Conservation (phyloP, 2,329 filamentous ascomycete species). For the Raffaelea ambrosiae region DNA sequence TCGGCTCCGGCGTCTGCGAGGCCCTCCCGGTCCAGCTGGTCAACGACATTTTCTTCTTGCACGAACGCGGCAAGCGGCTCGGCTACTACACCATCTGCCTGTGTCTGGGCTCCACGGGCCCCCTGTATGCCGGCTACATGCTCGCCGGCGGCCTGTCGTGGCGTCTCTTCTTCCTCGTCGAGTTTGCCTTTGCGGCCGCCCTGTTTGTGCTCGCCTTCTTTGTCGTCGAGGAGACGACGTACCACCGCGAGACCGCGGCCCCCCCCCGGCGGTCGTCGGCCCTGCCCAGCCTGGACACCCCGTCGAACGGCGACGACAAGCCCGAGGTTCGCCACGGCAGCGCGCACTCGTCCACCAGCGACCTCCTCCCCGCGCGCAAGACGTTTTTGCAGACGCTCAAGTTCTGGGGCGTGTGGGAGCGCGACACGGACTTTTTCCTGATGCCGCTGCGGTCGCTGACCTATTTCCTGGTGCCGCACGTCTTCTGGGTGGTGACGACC, state of each 20-base stretch:
- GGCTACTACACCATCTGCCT: conserved; percentile 53
- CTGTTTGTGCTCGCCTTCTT: conserved; percentile 22
- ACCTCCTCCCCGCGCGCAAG: conserved; percentile 25
- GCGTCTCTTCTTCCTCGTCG: conserved; percentile 54
- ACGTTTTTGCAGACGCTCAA: conserved; percentile 31
- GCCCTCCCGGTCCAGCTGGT: conserved; percentile 36
- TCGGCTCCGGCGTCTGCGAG: conserved; percentile 34
- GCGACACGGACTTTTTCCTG: conserved; percentile 32
- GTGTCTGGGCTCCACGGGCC: conserved; percentile 46
- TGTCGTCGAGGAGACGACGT: conserved; percentile 24
- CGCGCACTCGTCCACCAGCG: not conserved
- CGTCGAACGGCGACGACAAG: not conserved
- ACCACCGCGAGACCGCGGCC: conserved; percentile 13
- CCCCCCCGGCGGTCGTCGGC: not conserved
- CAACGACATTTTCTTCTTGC: conserved; percentile 37
- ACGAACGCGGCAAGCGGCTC: conserved; percentile 42
- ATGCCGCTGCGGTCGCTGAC: conserved; percentile 36
- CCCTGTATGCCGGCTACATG: conserved; percentile 54
- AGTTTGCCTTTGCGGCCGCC: conserved; percentile 38
- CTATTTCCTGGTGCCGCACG: conserved; percentile 37
- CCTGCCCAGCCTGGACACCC: not conserved
- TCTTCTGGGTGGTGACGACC: conserved; percentile 41
- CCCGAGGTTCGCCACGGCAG: not conserved
- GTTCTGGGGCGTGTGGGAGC: conserved; percentile 32
- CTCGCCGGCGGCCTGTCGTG: conserved; percentile 48